These are phyloP conservation scores for Boletus barrowsii DNA, from an alignment of 768 basidiomycete genomes.

Conservation along the genomic window DNA sequence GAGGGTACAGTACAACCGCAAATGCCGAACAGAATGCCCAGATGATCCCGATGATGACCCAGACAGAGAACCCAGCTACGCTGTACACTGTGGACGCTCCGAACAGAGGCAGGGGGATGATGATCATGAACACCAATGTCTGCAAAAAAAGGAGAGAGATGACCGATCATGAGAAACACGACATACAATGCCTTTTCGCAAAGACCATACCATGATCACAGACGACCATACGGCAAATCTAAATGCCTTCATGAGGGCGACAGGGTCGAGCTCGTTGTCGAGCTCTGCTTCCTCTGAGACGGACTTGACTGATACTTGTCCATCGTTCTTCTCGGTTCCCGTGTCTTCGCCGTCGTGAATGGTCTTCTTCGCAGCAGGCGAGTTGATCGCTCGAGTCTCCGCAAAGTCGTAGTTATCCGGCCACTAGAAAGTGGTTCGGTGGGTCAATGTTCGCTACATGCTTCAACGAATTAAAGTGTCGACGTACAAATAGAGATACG, in stretches of 20 bases:
- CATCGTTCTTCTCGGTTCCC: slow-evolving; percentile 38
- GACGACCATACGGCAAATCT: slow-evolving; percentile 77
- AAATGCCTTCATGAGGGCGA: slow-evolving; percentile 69
- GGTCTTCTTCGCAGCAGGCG: slow-evolving; percentile 19
- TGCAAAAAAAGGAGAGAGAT: slow-evolving; percentile 15
- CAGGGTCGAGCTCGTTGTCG: slow-evolving; percentile 63
- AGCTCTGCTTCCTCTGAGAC: slow-evolving; percentile 38
- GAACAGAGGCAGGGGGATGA: slow-evolving; percentile 86
- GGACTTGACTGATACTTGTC: slow-evolving; percentile 30
- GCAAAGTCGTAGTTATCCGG: slow-evolving; percentile 84
- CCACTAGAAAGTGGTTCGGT: slow-evolving; percentile 40
- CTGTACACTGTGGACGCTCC: slow-evolving; percentile 73
- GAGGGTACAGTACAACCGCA: slow-evolving; percentile 78
- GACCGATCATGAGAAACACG: background rate
- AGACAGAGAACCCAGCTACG: slow-evolving; percentile 62
- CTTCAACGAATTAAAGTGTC: background rate
- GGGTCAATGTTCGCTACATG: too few species aligned
- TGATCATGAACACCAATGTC: slow-evolving; percentile 62
- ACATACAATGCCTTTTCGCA: background rate
- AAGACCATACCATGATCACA: slow-evolving; percentile 51
- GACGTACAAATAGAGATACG: slow-evolving; percentile 60
- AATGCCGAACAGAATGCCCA: slow-evolving; percentile 81
- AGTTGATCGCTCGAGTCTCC: slow-evolving; percentile 75
- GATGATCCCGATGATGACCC: slow-evolving; percentile 78
- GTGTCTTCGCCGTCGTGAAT: slow-evolving; percentile 19